Percentiles rank a stretch among this genome's conserved stretches.
Conservation (phyloP, 2,329 filamentous ascomycete genomes). For the Aureobasidium sp. region DNA sequence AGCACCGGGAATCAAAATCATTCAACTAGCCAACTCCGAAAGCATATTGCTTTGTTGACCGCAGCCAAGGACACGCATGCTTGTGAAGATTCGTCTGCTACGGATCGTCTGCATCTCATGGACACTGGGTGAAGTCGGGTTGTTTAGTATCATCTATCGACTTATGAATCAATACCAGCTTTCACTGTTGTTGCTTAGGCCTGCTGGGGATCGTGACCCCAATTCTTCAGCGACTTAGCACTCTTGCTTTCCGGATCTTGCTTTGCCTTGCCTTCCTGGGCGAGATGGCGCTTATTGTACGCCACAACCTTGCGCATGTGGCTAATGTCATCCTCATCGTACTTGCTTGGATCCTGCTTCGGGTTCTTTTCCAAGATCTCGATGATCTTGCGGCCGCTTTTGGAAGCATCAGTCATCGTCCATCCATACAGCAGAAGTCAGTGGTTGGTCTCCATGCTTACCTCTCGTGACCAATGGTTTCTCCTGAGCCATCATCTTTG, state of each 20-base stretch:
- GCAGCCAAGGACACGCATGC: no score
- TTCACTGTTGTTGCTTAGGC: constrained; percentile 13
- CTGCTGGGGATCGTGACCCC: constrained; percentile 38
- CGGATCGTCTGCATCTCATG: no score
- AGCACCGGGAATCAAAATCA: not conserved
- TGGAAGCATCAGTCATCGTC: no score
- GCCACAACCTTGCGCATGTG: constrained; percentile 51
- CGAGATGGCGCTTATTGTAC: constrained; percentile 60
- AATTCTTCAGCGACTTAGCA: constrained; percentile 57
- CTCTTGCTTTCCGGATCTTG: constrained; percentile 48
- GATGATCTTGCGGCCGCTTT: constrained; percentile 56
- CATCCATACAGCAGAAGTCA: no score
- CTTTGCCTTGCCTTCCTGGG: constrained; percentile 55
- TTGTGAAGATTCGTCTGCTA: no score
- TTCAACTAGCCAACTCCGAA: not conserved
- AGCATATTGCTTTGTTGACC: not conserved
- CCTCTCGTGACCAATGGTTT: constrained; percentile 58
- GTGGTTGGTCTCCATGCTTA: no score
- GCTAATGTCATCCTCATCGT: constrained; percentile 49
- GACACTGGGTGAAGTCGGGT: no score
- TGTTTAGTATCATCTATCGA: no score
- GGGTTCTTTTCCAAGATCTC: constrained; percentile 58
- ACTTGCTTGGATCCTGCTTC: constrained; percentile 48
- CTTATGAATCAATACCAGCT: not conserved
- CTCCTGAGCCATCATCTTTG: constrained; percentile 51